phyloP scores from a whole-genome alignment of 352 stramenopile species.

The Hyaloperonospora arabidopsidis region DNA sequence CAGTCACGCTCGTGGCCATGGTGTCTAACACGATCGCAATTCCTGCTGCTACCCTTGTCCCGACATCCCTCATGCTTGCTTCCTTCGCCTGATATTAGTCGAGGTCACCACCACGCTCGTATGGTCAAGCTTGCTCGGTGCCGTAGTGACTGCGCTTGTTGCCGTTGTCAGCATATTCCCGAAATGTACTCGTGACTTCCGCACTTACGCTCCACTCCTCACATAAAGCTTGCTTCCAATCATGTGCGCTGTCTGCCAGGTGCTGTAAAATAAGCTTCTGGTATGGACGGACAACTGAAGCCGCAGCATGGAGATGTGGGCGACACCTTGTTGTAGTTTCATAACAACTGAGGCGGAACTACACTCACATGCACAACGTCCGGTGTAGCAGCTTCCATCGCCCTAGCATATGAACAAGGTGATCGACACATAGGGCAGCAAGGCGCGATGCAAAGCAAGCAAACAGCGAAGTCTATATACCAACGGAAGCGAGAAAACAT shows the following conservation, averaged over 20 bases:
- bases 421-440: no score
- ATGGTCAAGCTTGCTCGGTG: slow-evolving; percentile 19
- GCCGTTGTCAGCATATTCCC: slow-evolving; percentile 16
- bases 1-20: slow-evolving; percentile 29
- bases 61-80: slow-evolving; percentile 20
- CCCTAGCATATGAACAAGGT: no score
- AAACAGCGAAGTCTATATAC: no score
- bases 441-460: slow-evolving; percentile 6
- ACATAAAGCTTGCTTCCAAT: neutral
- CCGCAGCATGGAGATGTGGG: no score
- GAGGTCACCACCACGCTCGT: slow-evolving; percentile 27
- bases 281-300: slow-evolving; percentile 5
- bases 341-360: no score
- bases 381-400: no score
- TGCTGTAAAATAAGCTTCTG: slow-evolving; percentile 19
- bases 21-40: slow-evolving; percentile 24
- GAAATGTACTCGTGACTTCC: slow-evolving; percentile 21
- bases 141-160: slow-evolving; percentile 22
- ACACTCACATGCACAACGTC: no score
- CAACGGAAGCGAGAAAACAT: slow-evolving; percentile 17
- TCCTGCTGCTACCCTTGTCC: slow-evolving; percentile 3
- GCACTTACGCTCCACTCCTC: slow-evolving; percentile 32
- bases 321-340: no score
- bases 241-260: no score
- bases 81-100: slow-evolving; percentile 27